A percentile compares a stretch with the other conserved stretches of the same genome.
Evolutionary conservation across 1,139 yeast genomes (phyloP).

Genomic region (Torulaspora globosa): DNA sequence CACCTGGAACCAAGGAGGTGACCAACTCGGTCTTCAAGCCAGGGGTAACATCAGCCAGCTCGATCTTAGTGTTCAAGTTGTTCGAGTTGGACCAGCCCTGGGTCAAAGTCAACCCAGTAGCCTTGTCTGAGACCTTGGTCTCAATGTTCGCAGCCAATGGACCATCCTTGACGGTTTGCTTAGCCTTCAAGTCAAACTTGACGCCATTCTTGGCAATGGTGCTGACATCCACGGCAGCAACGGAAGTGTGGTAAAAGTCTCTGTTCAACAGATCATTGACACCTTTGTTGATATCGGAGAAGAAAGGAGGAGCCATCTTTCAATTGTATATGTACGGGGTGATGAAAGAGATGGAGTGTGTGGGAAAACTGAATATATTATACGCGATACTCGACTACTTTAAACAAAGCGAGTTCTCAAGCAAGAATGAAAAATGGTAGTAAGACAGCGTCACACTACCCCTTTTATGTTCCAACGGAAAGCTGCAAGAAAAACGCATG

Average conservation of each 20-base stretch:
- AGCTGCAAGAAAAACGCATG: background rate
- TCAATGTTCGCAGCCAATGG: constrained; percentile 86
- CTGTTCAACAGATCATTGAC: constrained; percentile 83
- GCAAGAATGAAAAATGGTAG: background rate
- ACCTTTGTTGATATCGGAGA: constrained; percentile 85
- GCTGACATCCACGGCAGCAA: constrained; percentile 84
- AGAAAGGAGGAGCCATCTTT: constrained; percentile 65
- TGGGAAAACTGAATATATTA: constrained; percentile 8
- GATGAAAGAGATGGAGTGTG: background rate
- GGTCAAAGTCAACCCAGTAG: constrained; percentile 86
- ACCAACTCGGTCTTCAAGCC: constrained; percentile 92
- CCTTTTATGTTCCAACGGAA: constrained; percentile 4
- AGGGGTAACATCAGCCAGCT: constrained; percentile 87
- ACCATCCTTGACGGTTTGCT: constrained; percentile 72
- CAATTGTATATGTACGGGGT: too few species aligned
- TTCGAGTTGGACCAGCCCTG: constrained; percentile 98
- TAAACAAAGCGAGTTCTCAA: background rate
- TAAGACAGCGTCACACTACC: background rate
- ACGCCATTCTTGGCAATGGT: constrained; percentile 97
- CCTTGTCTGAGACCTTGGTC: constrained; percentile 90
- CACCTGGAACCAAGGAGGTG: constrained; percentile 83
- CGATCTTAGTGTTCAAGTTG: constrained; percentile 87
- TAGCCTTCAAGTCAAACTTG: constrained; percentile 90
- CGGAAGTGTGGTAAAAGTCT: constrained; percentile 90
- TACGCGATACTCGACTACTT: constrained; percentile 1